Evolutionary conservation across 495 filamentous ascomycete species (phyloP), one percentile per base, ranked within the genome.

Genomic region (Margaritispora aquatica): DNA sequence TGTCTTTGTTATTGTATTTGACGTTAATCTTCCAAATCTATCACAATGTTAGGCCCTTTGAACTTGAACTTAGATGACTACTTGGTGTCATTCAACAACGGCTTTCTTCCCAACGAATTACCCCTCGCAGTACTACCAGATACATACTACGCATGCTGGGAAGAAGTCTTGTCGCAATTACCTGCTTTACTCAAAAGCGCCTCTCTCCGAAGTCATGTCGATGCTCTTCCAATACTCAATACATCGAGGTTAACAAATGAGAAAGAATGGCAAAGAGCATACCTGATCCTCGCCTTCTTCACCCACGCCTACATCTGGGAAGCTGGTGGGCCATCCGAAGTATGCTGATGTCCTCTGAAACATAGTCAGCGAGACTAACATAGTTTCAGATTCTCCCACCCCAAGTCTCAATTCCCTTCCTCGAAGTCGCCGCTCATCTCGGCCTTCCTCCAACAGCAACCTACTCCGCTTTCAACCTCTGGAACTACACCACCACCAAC

Each of bases 1-100:
- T 20, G 20, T 26, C 55, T 27, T 51, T n/a, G 19, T 23, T 52
- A 26, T 29, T 36, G 10, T 44, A 2, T 46, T 20, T 11, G 11
- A 44, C 38, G 17, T 20, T 24, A 8, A 24, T 53, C 38, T 44
- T 44, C 29, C 5, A 34, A 34, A 34, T 15, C n/a, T n/a, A 15
- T 34, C 36, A 58, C 10, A 21, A 66, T 66, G 63, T 29, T 62
- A 17, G 27, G 51, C 24, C 53, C 57, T 19, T 26, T 59, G 2
- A 59, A 58, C 29, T n/a, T 58, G 10, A 73, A 77, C 21, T 75
- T 89, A 23, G 77, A 80, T 63, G 87, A 95, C 66, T 97, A 95
- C 75, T 88, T 84, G 66, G 85, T 98, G 71, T 96, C 93, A 51
- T 77, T 84, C 21, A 76, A 82, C 36, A 75, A 89, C 76, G 94